These are phyloP conservation scores for Elongisporangium senticosum DNA, from an alignment of 352 stramenopile genomes.

Conservation along the genomic window DNA sequence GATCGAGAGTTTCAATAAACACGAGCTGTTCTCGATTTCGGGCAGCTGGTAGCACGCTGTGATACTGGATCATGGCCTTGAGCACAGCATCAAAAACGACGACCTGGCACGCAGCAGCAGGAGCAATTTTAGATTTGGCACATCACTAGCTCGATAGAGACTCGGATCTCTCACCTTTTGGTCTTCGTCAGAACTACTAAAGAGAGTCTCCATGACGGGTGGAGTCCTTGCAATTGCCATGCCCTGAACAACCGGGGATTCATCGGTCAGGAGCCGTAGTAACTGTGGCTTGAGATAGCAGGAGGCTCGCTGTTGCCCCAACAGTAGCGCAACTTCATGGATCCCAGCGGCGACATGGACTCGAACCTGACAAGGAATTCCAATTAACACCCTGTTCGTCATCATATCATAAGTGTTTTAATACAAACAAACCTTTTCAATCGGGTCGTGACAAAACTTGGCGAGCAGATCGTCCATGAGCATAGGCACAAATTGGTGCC, in stretches of 20 bases:
- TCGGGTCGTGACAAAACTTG: conserved; percentile 47
- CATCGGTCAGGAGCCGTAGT: conserved; percentile 57
- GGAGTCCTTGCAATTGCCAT: conserved; percentile 51
- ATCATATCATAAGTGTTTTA: not conserved
- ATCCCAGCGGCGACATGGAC: conserved; percentile 61
- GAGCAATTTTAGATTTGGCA: not conserved
- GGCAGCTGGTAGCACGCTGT: conserved; percentile 54
- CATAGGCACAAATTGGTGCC: conserved; percentile 36
- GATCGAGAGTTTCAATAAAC: conserved; percentile 57
- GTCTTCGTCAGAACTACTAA: conserved; percentile 52
- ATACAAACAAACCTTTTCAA: conserved; percentile 30
- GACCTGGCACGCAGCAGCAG: conserved; percentile 16
- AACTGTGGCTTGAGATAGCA: conserved; percentile 63
- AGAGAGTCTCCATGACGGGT: conserved; percentile 41
- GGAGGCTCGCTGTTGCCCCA: conserved; percentile 49
- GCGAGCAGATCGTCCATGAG: conserved; percentile 71
- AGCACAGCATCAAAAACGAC: conserved; percentile 47
- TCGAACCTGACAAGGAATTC: conserved; percentile 31
- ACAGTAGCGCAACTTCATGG: conserved; percentile 61
- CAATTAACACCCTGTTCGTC: not conserved
- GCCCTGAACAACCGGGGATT: conserved; percentile 51
- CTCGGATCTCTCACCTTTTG: conserved; percentile 42
- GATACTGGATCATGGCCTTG: conserved; percentile 71
- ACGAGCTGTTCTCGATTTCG: conserved; percentile 64
- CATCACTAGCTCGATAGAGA: not conserved